Evolutionary conservation across 345 rosid species (phyloP).

Genomic region (Lepidium africanum): DNA sequence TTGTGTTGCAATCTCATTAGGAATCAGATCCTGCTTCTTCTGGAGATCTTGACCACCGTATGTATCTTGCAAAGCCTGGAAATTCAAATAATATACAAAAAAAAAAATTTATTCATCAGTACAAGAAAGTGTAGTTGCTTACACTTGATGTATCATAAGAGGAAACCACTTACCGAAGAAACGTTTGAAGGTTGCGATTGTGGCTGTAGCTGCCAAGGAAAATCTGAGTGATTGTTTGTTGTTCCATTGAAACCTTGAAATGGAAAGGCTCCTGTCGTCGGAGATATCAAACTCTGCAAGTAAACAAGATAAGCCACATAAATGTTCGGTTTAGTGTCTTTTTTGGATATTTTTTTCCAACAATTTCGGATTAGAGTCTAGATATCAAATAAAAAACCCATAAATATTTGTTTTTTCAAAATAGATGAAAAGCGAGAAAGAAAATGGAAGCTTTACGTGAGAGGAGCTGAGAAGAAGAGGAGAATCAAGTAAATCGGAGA

Average conservation of each 20-base stretch:
- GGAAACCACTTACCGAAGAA: constrained; percentile 29
- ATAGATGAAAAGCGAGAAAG: background rate
- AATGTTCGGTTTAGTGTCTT: too few species aligned
- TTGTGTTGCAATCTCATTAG: constrained; percentile 37
- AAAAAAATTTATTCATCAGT: background rate
- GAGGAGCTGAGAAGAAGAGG: constrained; percentile 70
- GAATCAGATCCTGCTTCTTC: constrained; percentile 39
- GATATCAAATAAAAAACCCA: background rate
- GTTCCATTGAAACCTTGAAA: constrained; percentile 46
- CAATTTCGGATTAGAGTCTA: background rate
- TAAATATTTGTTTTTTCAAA: background rate
- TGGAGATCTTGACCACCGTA: constrained; percentile 41
- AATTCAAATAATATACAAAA: background rate
- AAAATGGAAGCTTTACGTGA: constrained; percentile 51
- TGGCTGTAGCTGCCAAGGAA: constrained; percentile 45
- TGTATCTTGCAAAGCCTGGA: constrained; percentile 39
- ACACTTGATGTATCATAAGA: constrained; percentile 27
- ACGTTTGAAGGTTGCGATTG: constrained; percentile 19
- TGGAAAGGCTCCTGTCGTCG: constrained; percentile 86
- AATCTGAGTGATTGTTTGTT: constrained; percentile 41
- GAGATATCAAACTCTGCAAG: constrained; percentile 77
- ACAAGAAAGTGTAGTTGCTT: background rate
- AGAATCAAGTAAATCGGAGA: constrained; percentile 73
- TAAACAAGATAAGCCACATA: constrained; percentile 35
- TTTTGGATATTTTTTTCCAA: too few species aligned